Conservation (phyloP, 2,329 filamentous ascomycete genomes). For the Monilinia polystroma region DNA sequence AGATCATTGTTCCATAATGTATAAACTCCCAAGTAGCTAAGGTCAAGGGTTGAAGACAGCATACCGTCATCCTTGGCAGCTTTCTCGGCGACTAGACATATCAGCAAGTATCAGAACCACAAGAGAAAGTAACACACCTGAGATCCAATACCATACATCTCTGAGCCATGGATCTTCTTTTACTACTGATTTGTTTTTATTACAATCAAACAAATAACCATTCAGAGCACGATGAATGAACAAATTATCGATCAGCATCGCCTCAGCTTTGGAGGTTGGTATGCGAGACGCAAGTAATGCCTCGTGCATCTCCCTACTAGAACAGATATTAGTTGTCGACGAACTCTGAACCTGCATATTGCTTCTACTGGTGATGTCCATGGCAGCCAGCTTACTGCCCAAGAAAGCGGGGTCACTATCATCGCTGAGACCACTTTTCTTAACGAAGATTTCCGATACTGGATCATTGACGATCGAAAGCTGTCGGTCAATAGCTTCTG, state of each 20-base stretch:
- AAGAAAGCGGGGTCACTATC: conserved; percentile 15
- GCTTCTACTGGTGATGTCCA: conserved; percentile 22
- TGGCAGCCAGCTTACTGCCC: conserved; percentile 25
- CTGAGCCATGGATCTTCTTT: conserved; percentile 72
- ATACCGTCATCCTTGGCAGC: conserved; percentile 68
- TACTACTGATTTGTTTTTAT: conserved; percentile 64
- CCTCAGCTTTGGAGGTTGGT: conserved; percentile 25
- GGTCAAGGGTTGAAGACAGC: conserved; percentile 64
- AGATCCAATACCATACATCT: conserved; percentile 75
- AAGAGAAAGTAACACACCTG: conserved; percentile 49
- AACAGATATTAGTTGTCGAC: conserved; percentile 34
- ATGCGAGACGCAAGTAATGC: conserved; percentile 45
- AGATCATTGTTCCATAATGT: conserved; percentile 71
- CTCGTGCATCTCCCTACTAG: conserved; percentile 59
- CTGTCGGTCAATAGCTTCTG: conserved; percentile 19
- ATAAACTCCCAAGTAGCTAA: conserved; percentile 73
- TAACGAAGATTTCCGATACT: conserved; percentile 1
- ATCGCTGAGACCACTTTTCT: not conserved
- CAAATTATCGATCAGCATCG: conserved; percentile 46
- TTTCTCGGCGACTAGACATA: conserved; percentile 55
- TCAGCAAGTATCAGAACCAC: conserved; percentile 10
- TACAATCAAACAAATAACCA: conserved; percentile 63
- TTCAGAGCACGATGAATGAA: conserved; percentile 61
- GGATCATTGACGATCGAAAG: conserved; percentile 8
- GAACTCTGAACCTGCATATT: conserved; percentile 3